Base-by-base conservation (phyloP, 2,329 filamentous ascomycete genomes). In the Didymella exigua region DNA sequence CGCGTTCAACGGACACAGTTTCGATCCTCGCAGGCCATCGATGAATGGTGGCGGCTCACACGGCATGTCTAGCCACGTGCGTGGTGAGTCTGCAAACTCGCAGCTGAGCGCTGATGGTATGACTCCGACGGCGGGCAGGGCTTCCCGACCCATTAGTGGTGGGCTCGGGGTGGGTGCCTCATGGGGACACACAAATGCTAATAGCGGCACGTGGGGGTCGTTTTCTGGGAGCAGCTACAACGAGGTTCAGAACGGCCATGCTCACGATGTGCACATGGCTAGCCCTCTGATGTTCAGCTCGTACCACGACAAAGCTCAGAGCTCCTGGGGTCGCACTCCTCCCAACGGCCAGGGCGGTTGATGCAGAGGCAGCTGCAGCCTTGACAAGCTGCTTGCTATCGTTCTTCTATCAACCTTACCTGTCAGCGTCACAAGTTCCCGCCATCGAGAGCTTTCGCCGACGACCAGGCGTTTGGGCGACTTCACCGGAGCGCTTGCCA, bases 201-300 rank as follows among this genome's bases (percentile, higher is more conserved):
- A 57, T 33, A 63, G 64, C 19, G 62, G 69, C 6, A 47, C 64
- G 1, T 70, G 72, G 50, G 62, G 61, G 11, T 65, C 49, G 34
- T 62, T 54, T 31, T 61, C 58, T 18, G 56, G 44, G 18, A 56
- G 45, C 38, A 59, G 26, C 41, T 58, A 66, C 36, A 64, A 63
- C 38, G 61, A 54, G 21, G 56, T 66, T 38, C 63, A 62, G 30
- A 58, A 60, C 13, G 62, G 59, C 30, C 50, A 58, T 21, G 45
- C 52, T 2, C 55, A 63, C 33, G 68, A 70, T 23, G 37, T 62
- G 26, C 71, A 67, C 37, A 70, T 77, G 62, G 70, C 69, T 7
- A 78, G 75, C 54, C 76, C 77, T 8, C 48, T 79, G 27, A 65
- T 79, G 5, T 80, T 78, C 56, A 74, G 74, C 54, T 72, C 74